Evolutionary conservation across 2,329 filamentous ascomycete species (phyloP), one percentile per base, ranked within the genome.

Genomic region (Graphium sp.): DNA sequence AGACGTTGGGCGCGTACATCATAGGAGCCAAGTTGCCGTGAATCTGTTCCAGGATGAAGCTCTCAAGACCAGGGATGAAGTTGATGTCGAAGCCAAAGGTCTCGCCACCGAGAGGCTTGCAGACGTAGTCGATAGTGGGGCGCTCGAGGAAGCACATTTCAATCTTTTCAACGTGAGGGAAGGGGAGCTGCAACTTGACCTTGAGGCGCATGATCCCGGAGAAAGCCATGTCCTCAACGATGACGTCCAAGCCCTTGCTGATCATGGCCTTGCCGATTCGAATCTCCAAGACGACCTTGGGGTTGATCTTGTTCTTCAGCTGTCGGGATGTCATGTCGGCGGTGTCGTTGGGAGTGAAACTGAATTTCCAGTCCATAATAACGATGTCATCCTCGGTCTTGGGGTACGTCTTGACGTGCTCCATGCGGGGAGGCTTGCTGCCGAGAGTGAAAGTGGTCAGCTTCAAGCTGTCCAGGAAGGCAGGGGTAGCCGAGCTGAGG

Each of bases 311-410:
- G 61, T 85, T 84, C 60, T 81, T 87, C 45, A 94, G 56, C 50
- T 98, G 89, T 35, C 78, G 73, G 3, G 76, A 62, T 2, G 89
- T 98, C 66, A 98, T 72, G 50, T 98, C 89, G 39, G 80, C 74
- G 3, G 71, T 80, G 50, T 98, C 91, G 40, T 89, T 95, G 19
- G 89, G 89, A 0, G 82, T 95, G 57, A 98, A 98, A 62, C 87
- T 95, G 54, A 98, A 98, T 45, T 92, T 93, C 89, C 89, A 98
- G 49, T 98, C 89, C 89, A 98, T 98, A 44, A 95, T 70, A 23
- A 98, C 83, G 33, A 85, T 75, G 46, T 98, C 89, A 37, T 94
- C 85, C 41, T 94, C 83, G 2, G 81, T 82, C 52, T 89, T 92
- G 33, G 87, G 87, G 42, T 98, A 94, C 0, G 89, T 93, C 62